Evolutionary conservation across 2,329 filamentous ascomycete species (phyloP), one percentile per base, ranked within the genome.

Genomic region (Hortaea sp.): DNA sequence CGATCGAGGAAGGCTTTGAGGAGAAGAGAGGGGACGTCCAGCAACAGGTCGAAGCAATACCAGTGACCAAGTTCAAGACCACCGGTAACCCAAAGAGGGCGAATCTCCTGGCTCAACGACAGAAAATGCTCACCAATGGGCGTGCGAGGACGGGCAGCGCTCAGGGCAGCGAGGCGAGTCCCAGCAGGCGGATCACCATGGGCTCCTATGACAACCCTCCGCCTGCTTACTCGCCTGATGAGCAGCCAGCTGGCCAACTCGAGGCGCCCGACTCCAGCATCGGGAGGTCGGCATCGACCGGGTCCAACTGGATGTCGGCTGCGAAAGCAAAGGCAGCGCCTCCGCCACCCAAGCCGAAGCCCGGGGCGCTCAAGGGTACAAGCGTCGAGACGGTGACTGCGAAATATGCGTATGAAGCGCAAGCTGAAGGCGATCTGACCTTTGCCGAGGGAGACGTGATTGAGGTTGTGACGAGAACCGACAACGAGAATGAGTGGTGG

Each of bases 401-500:
- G 6, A 69, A 98, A 51, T 98, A 95, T 66, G 92, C 97, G 62
- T 98, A 94, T 61, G 87, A 94, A 51, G 92, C 92, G 5, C 89
- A 97, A 64, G 89, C 90, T 1, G 88, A 94, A 53, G 89, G 89
- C 3, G 92, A 98, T 63, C 71, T 98, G 52, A 94, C 86, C 59
- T 98, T 98, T 69, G 77, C 77, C 12, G 81, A 87, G 0, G 89
- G 90, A 5, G 92, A 98, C 51, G 70, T 84, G 4, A 97, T 98
- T 59, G 89, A 97, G 65, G 89, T 98, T 56, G 65, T 92, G 2
- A 76, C 75, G 49, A 77, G 86, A 55, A 94, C 60, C 35, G 54
- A 56, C 41, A 95, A 95, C 59, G 82, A 87, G 43, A 97, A 98
- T 57, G 92, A 98, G 67, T 98, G 92, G 92, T 98, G 92, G 92